phyloP scores from a whole-genome alignment of 2,329 filamentous ascomycete genomes.

The Cephalotrichum gorgonifer region DNA sequence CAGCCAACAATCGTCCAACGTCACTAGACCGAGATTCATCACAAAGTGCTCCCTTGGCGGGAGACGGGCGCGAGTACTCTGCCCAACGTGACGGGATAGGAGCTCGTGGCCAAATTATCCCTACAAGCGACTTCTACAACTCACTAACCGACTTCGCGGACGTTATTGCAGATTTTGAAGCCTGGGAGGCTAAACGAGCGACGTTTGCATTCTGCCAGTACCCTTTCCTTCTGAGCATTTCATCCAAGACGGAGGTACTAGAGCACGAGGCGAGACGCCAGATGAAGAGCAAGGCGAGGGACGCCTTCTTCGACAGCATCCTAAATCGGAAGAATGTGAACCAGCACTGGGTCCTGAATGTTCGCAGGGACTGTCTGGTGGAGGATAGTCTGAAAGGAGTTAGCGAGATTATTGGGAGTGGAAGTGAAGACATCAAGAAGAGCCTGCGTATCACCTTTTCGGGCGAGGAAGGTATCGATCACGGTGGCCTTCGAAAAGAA shows the following conservation, averaged over 20 bases:
- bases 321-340: conserved; percentile 63
- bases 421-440: conserved; percentile 82
- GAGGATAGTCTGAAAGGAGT: conserved; percentile 81
- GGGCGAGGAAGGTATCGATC: conserved; percentile 86
- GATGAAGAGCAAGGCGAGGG: conserved; percentile 79
- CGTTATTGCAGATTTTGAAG: conserved; percentile 74
- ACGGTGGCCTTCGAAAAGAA: conserved; percentile 81
- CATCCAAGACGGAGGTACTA: conserved; percentile 82
- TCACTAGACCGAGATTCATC: conserved; percentile 6
- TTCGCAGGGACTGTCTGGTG: conserved; percentile 76
- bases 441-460: conserved; percentile 74
- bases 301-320: conserved; percentile 87
- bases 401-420: conserved; percentile 71
- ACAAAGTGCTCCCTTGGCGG: background rate
- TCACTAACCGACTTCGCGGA: conserved; percentile 80
- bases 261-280: conserved; percentile 81
- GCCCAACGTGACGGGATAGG: conserved; percentile 18
- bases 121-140: conserved; percentile 81
- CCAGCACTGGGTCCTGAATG: conserved; percentile 66
- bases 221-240: conserved; percentile 83
- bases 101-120: conserved; percentile 51
- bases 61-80: conserved; percentile 16
- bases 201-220: conserved; percentile 89
- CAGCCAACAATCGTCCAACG: conserved; percentile 57
- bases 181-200: conserved; percentile 65